Percentiles rank a stretch among this genome's conserved stretches.
These are phyloP conservation scores for Aspergillus coremiiformis DNA, from an alignment of 495 filamentous ascomycete species.

Conservation along the genomic window DNA sequence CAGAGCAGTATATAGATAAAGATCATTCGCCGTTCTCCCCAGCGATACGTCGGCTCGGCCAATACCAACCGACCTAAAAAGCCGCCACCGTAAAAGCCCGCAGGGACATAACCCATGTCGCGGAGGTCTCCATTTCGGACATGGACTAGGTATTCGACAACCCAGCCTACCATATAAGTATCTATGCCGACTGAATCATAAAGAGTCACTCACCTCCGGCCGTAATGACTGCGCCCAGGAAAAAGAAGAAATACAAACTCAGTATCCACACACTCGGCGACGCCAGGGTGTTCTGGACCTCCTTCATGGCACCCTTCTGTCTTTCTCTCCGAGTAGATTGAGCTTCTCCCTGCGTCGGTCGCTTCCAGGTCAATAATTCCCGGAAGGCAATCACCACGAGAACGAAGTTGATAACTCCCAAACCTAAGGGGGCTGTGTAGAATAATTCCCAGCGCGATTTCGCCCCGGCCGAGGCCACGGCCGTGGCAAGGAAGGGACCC, in stretches of 20 bases:
- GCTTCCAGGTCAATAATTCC: conserved; percentile 13
- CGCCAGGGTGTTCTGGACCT: conserved; percentile 20
- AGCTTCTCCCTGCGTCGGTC: background rate
- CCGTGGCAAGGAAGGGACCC: conserved; percentile 24
- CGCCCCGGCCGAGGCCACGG: conserved; percentile 18
- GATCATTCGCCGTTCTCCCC: conserved; percentile 26
- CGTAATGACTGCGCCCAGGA: conserved; percentile 23
- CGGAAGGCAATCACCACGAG: conserved; percentile 18
- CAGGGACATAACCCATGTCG: conserved; percentile 26
- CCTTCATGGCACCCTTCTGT: conserved; percentile 7
- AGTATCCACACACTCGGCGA: conserved; percentile 23
- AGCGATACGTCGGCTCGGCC: conserved; percentile 23
- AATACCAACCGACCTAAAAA: conserved; percentile 24
- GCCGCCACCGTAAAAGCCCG: conserved; percentile 23
- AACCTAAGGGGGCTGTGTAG: conserved; percentile 20
- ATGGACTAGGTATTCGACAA: conserved; percentile 27
- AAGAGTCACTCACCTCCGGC: conserved; percentile 18
- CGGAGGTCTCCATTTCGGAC: conserved; percentile 26
- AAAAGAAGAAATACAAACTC: conserved; percentile 30
- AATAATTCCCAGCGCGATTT: conserved; percentile 22
- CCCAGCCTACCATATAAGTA: conserved; percentile 14
- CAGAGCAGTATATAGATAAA: conserved; percentile 25
- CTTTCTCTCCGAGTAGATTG: background rate
- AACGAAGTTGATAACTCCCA: conserved; percentile 19
- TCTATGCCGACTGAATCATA: too few relatives aligned